Conservation (phyloP, 225 moss, liverwort and hornwort species). For the Marchantia paleacea region DNA sequence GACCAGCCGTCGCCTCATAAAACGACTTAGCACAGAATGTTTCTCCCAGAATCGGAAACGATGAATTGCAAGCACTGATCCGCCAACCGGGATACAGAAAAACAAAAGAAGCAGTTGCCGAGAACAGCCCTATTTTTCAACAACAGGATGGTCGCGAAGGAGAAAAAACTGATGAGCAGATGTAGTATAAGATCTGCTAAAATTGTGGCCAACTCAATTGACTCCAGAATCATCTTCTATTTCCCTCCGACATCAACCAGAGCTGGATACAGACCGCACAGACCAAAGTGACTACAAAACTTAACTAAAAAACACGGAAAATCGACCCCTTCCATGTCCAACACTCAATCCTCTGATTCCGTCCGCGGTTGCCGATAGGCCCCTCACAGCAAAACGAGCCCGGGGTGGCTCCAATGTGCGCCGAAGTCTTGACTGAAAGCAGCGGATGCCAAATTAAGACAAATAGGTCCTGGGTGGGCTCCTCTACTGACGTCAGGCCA, state of each 20-base stretch:
- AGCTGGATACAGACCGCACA: background rate
- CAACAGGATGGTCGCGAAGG: background rate
- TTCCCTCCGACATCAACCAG: background rate
- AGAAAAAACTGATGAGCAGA: background rate
- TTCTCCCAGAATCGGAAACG: background rate
- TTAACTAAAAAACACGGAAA: background rate
- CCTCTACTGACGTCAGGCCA: background rate
- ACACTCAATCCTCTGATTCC: background rate
- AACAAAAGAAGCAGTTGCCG: background rate
- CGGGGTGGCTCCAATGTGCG: background rate
- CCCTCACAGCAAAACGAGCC: background rate
- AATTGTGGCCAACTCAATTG: too few species aligned
- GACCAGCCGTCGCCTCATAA: background rate
- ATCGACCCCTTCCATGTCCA: background rate
- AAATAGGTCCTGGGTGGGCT: background rate
- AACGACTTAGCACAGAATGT: background rate
- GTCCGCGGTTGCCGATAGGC: background rate
- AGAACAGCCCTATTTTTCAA: too few species aligned
- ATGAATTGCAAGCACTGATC: background rate
- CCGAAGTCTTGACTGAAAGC: background rate
- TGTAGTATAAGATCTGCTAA: background rate
- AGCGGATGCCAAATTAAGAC: constrained; percentile 5
- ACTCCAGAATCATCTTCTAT: background rate
- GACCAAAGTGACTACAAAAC: background rate
- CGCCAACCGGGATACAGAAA: too few species aligned